Base-by-base conservation (phyloP, 306 rosid species). In the Quercus suber region DNA sequence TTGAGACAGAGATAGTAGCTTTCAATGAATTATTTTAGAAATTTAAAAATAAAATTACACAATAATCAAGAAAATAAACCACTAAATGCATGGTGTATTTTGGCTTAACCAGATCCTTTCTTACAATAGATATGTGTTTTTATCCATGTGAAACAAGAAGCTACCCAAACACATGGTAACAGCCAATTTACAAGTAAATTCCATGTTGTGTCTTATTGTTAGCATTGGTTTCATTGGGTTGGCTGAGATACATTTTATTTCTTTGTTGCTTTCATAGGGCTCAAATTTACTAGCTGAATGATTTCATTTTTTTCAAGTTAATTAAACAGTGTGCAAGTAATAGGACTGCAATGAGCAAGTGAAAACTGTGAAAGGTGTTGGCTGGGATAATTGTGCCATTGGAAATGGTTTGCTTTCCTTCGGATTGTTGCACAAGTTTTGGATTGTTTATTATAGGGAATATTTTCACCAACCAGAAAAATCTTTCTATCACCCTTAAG, bases 331-430 rank as follows among this genome's bases (percentile, higher is more conserved):
- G 99, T 74, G 99, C 99, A 51, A 97, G 99, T 73, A 94, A 94
- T 74, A 84, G 99, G 87, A 94, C 95, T 5, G 97, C 97, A 21
- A 94, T 94, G 99, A 94, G 97, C 90, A 84, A 77, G 86, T 87
- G 73, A 89, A 73, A 87, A 82, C 87, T 6, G 95, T 92, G 71
- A 89, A 77, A 84, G 97, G 97, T 69, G 97, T 92, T 75, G 99
- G 99, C 41, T 92, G 97, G 99, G 97, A 81, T 82, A 91, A 92
- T 79, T 89, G 97, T 63, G 97, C 98, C 61, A 69, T 94, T 73
- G 98, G 98, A 87, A 94, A 92, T 78, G 98, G 98, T 92, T 80
- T 61, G 89, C 43, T 73, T 31, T 31, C 51, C 77, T 71, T 59
- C 14, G 23, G 21, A 73, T 25, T 70, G 68, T 52, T 69, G 43